These are phyloP conservation scores for Rhizopogon rudus DNA, from an alignment of 768 basidiomycete genomes.

Conservation along the genomic window DNA sequence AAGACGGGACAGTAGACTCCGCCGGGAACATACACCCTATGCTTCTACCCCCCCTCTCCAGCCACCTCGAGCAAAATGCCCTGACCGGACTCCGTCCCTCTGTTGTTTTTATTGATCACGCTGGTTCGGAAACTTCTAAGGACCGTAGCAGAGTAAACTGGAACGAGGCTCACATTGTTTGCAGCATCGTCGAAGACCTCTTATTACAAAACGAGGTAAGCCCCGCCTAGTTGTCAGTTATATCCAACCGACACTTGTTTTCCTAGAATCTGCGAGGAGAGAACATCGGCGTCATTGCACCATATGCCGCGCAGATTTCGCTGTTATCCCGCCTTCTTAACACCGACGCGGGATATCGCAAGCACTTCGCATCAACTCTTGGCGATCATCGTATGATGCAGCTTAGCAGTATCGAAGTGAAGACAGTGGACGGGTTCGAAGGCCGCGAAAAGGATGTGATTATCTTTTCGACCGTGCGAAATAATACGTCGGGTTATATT, in stretches of 20 bases:
- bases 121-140: conserved; percentile 58
- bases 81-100: conserved; percentile 43
- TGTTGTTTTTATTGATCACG: conserved; percentile 82
- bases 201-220: conserved; percentile 68
- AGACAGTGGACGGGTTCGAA: conserved; percentile 94
- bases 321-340: conserved; percentile 65
- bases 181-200: conserved; percentile 78
- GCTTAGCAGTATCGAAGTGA: conserved; percentile 69
- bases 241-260: conserved; percentile 1
- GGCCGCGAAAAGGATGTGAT: conserved; percentile 92
- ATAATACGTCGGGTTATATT: conserved; percentile 71
- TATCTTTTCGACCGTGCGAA: conserved; percentile 86
- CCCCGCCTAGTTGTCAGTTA: conserved; percentile 5
- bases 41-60: conserved; percentile 59
- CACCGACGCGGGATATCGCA: conserved; percentile 43
- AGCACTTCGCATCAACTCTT: conserved; percentile 53
- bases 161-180: conserved; percentile 74
- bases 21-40: conserved; percentile 40
- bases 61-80: conserved; percentile 38
- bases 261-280: conserved; percentile 55
- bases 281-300: conserved; percentile 91
- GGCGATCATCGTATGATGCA: conserved; percentile 66
- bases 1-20: conserved; percentile 69
- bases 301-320: conserved; percentile 84
- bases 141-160: conserved; percentile 75